A percentile compares a stretch with the other conserved stretches of the same genome.
Conservation (phyloP, 352 stramenopile genomes). For the Pythium scleroteichum region DNA sequence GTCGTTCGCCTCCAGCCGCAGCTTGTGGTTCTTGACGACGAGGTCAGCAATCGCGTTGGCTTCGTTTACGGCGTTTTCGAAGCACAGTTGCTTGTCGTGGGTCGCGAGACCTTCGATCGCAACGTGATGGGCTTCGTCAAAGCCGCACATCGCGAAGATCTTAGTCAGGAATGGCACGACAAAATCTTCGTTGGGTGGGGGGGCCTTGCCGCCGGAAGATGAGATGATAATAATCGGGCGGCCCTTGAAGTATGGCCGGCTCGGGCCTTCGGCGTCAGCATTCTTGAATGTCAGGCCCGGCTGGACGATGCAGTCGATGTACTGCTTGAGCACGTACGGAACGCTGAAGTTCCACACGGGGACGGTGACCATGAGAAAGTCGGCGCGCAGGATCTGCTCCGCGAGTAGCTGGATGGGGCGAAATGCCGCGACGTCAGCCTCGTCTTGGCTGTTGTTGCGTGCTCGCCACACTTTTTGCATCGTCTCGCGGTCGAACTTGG, state of each 20-base stretch:
- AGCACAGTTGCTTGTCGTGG: slow-evolving; percentile 67
- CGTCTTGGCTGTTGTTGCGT: slow-evolving; percentile 60
- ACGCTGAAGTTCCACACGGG: slow-evolving; percentile 82
- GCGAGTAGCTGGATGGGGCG: slow-evolving; percentile 63
- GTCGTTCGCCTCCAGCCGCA: slow-evolving; percentile 46
- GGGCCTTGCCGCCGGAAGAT: slow-evolving; percentile 67
- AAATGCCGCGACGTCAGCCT: slow-evolving; percentile 55
- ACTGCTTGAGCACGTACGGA: slow-evolving; percentile 82
- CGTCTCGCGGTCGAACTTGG: slow-evolving; percentile 71
- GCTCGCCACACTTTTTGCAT: slow-evolving; percentile 73
- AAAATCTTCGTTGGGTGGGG: slow-evolving; percentile 57
- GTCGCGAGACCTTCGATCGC: slow-evolving; percentile 61
- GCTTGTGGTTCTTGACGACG: slow-evolving; percentile 58
- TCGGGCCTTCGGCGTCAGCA: slow-evolving; percentile 57
- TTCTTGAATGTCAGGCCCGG: slow-evolving; percentile 69
- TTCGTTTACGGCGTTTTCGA: slow-evolving; percentile 50
- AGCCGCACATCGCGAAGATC: slow-evolving; percentile 79
- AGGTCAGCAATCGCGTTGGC: slow-evolving; percentile 61
- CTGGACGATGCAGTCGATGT: slow-evolving; percentile 81
- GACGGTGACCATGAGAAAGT: slow-evolving; percentile 75
- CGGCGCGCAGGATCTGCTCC: slow-evolving; percentile 62
- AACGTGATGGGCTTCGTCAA: slow-evolving; percentile 65
- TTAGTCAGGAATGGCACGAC: slow-evolving; percentile 70
- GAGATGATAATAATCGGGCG: slow-evolving; percentile 72
- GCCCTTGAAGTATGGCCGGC: slow-evolving; percentile 57